Evolutionary conservation across 1,284 basidiomycete genomes (phyloP), one percentile per base, ranked within the genome.

Genomic region (Termitomyces sp.): DNA sequence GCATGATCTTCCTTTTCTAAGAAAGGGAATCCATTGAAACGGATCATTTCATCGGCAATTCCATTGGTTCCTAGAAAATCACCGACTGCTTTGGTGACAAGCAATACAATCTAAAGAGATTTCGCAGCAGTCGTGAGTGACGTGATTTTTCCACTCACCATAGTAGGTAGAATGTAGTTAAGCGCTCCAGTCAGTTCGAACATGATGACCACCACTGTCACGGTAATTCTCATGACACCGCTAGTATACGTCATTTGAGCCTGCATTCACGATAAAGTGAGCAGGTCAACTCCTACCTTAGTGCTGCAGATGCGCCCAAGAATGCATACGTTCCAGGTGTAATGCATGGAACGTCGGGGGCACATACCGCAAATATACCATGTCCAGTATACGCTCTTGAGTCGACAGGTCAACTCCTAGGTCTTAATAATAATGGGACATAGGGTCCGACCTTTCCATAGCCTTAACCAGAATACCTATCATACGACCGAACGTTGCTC

Each of bases 141-240:
- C 15, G n/a, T 24, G 10, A 38, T 34, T 21, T 53, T 5, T 38
- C 41, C 6, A 65, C 79, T 65, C 62, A 93, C 94, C 97, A 99
- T 99, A 3, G 94, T 97, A 0, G 97, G 97, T 28, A 99, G 74
- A 62, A 99, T 97, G 70, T 99, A 99, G 10, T 94, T 98, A 63
- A 99, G 72, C 1, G 97, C 96, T 8, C 97, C 97, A 1, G 97
- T 99, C n/a, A 99, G 79, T 68, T 99, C 97, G 69, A 98, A 98
- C 95, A 99, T 99, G 72, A 99, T 98, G 52, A 99, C 97, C 1
- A 98, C 97, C 1, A 99, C 94, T 0, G 95, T 94, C 21, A 99
- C 93, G 0, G 97, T 99, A 59, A 98, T 92, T 59, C 95, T 82
- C 78, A 98, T 99, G 52, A 99, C 86, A 26, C 97, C 97, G 56